A percentile compares a stretch with the other conserved stretches of the same genome.
Conservation (phyloP, 164 flowering plant species). For the Berberis vulgaris region DNA sequence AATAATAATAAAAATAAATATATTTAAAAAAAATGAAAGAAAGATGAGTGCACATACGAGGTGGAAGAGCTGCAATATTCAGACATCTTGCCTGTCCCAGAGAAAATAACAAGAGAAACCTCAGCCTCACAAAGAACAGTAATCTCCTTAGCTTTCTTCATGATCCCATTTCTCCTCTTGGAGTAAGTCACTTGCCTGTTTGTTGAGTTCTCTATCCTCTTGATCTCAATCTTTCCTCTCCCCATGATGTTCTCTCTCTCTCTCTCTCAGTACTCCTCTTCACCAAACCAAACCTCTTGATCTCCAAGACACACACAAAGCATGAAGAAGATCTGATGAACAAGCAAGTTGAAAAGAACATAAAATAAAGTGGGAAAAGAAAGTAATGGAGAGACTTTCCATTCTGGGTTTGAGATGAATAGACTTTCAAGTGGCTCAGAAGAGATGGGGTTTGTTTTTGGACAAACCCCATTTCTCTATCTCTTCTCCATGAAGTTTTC, state of each 20-base stretch:
- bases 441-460: constrained; percentile 4
- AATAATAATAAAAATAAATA: too few species aligned
- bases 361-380: constrained; percentile 1
- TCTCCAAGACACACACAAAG: background rate
- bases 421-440: constrained; percentile 17
- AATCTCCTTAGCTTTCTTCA: constrained; percentile 76
- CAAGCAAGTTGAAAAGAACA: constrained; percentile 5
- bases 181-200: constrained; percentile 82
- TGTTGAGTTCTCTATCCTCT: constrained; percentile 71
- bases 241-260: constrained; percentile 24
- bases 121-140: constrained; percentile 72
- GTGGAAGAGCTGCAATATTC: constrained; percentile 47
- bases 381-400: constrained; percentile 16
- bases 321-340: background rate
- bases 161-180: constrained; percentile 66
- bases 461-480: constrained; percentile 5
- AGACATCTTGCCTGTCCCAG: constrained; percentile 53
- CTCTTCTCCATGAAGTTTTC: too few species aligned
- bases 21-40: background rate
- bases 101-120: constrained; percentile 67
- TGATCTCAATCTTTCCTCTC: constrained; percentile 85
- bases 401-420: constrained; percentile 21
- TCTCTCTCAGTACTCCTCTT: background rate
- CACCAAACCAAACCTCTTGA: background rate
- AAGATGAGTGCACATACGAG: constrained; percentile 23